These are phyloP conservation scores for Purpureocillium lavendulum DNA, from an alignment of 2,329 filamentous ascomycete species.

Conservation along the genomic window DNA sequence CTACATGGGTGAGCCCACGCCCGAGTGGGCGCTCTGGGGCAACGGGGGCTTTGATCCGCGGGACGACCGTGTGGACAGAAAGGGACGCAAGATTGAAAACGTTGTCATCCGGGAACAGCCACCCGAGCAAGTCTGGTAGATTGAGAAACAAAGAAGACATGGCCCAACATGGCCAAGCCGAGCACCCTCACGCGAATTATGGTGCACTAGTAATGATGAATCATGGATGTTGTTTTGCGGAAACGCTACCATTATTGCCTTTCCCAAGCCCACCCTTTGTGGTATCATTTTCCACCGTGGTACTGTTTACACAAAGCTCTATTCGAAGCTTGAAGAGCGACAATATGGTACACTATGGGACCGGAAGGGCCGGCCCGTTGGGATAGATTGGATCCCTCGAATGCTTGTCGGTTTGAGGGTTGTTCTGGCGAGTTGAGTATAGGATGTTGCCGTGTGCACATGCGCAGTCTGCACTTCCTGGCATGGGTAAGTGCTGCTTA, in stretches of 20 bases:
- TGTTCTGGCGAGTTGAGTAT: constrained; percentile 1
- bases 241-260: constrained; percentile 21
- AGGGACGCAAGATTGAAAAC: constrained; percentile 59
- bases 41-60: constrained; percentile 90
- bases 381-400: constrained; percentile 3
- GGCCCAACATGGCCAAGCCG: no score
- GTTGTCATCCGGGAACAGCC: constrained; percentile 23
- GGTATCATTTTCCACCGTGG: constrained; percentile 11
- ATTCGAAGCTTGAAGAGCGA: constrained; percentile 26
- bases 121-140: constrained; percentile 9
- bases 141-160: background rate
- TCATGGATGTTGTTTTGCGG: constrained; percentile 16
- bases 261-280: constrained; percentile 19
- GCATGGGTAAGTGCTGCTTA: constrained; percentile 20
- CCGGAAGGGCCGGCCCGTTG: constrained; percentile 12
- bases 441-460: background rate
- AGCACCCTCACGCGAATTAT: background rate
- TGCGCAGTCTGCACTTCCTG: no score
- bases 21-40: constrained; percentile 92
- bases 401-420: background rate
- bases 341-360: constrained; percentile 29
- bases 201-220: background rate
- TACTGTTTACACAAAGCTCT: constrained; percentile 34
- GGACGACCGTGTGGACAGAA: constrained; percentile 79
- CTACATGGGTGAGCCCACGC: constrained; percentile 77